Base-by-base conservation (phyloP, 2,329 filamentous ascomycete genomes). In the Aureobasidium leucospermi region DNA sequence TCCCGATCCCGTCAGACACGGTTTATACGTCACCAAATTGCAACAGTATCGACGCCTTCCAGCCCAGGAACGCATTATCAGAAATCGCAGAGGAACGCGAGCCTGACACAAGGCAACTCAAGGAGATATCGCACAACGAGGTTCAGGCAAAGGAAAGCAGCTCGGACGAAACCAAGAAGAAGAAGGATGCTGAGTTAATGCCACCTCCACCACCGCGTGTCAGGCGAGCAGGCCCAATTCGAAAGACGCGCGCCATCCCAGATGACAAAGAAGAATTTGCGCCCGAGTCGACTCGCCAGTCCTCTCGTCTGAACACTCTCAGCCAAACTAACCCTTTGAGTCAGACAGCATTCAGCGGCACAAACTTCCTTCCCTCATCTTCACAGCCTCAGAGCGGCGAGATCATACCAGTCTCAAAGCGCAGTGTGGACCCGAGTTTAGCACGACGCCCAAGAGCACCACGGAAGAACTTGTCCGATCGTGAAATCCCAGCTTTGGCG, bases 21-120 rank as follows among this genome's bases (percentile, higher is more conserved):
- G 77, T 80, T 3, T 80, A 80, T 62, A 69, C 76, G 6, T 77
- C 74, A n/a, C 75, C 74, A 61, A 74, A 74, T 9, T 71, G 70
- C 57, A 70, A 71, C 9, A 69, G 68, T 10, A 70, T 71, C 58
- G 74, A 72, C 70, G 69, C 70, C 39, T 68, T 69, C 45, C 67
- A 68, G 45, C 61, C 63, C 52, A 66, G 65, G 23, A 71, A 68
- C 58, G 68, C 69, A 29, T 55, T 74, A 63, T 69, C 70, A 62
- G 71, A 74, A 58, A 73, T 75, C 49, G 67, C 68, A 45, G 68
- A 76, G 63, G 70, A 75, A 65, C 72, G 72, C 63, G 73, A 75
- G 47, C 71, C 72, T 15, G 74, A 75, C 62, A 72, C 69, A 3
- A 67, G 68, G 38, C 69, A 71, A 4, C 67, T 80, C 47, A 68